Conservation (phyloP, 106 monocot genomes). For the Allium cepa region DNA sequence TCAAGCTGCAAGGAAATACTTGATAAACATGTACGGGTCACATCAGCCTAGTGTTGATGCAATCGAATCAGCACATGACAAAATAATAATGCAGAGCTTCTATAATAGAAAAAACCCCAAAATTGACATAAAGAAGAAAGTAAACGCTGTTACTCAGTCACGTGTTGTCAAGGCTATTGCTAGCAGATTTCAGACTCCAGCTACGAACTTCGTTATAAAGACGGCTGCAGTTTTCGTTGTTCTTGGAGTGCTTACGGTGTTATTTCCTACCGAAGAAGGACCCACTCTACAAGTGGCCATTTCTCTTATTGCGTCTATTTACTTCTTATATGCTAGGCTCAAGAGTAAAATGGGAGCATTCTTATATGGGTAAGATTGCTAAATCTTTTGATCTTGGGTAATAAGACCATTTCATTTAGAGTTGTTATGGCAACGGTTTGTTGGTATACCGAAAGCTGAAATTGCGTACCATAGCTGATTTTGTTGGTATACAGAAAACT, state of each 20-base stretch:
- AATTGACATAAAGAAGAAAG: conserved; percentile 76
- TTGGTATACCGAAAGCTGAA: too few relatives aligned
- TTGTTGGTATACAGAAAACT: too few relatives aligned
- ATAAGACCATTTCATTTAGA: too few relatives aligned
- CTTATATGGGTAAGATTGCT: conserved; percentile 68
- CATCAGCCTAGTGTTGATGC: conserved; percentile 91
- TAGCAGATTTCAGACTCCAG: conserved; percentile 78
- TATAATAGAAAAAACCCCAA: conserved; percentile 82
- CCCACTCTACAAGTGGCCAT: conserved; percentile 94
- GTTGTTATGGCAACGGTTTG: neutral
- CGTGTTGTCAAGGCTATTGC: conserved; percentile 51
- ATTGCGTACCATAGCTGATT: too few relatives aligned
- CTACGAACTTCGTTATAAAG: conserved; percentile 56
- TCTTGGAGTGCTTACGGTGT: conserved; percentile 70
- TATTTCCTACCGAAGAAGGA: conserved; percentile 97
- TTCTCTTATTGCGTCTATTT: conserved; percentile 71
- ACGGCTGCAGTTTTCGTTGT: conserved; percentile 47
- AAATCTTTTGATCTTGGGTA: conserved; percentile 7
- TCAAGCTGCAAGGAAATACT: conserved; percentile 89
- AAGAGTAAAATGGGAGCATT: conserved; percentile 53
- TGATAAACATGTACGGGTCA: conserved; percentile 74
- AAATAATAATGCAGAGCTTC: conserved; percentile 86
- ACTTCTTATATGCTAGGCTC: conserved; percentile 73
- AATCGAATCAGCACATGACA: conserved; percentile 96
- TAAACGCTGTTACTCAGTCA: conserved; percentile 70